Base-by-base conservation (phyloP, 305 asterid genomes). In the Stenogyne calaminthoides region DNA sequence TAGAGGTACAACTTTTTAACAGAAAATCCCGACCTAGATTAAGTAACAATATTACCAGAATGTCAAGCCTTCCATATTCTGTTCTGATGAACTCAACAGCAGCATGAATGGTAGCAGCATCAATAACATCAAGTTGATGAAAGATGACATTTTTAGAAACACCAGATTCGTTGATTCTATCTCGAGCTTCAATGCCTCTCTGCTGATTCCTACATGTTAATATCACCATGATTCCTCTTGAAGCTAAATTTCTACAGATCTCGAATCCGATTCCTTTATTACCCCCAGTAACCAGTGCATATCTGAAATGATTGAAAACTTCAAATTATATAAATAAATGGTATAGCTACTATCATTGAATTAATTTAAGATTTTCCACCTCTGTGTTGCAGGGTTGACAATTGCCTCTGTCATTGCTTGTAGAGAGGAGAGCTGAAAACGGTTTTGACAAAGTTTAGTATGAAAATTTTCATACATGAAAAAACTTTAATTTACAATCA, bases 221-320 rank as follows among this genome's bases (percentile, higher is more conserved):
- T 20, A 85, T 69, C 58, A 88, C 92, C 7, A 58, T 19, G 2
- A 85, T 59, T 10, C 89, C 92, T 34, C 75, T 44, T 2, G 77
- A 67, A 42, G 87, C 92, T 20, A 89, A 71, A 39, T 82, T 82
- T 51, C 71, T 79, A 56, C 90, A 84, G 1, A 81, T 77, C 62
- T 85, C 86, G 44, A 83, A 75, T 4, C 90, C 95, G 8, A 87
- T 82, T 14, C 95, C 92, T 54, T 83, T 87, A 64, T 87, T 89
- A 14, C 72, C 87, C 3, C 91, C 92, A 0, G 83, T 87, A 0
- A 89, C 85, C 5, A 85, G 82, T 10, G 95, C 95, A 80, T 61
- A 77, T 79, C 92, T 89, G 69, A 10, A 34, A 3, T 5, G 6
- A n/a, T 9, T n/a, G n/a, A n/a, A n/a, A n/a, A n/a, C n/a, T n/a